Conservation (phyloP, 2,329 filamentous ascomycete species). For the Beauveria pseudobassiana region DNA sequence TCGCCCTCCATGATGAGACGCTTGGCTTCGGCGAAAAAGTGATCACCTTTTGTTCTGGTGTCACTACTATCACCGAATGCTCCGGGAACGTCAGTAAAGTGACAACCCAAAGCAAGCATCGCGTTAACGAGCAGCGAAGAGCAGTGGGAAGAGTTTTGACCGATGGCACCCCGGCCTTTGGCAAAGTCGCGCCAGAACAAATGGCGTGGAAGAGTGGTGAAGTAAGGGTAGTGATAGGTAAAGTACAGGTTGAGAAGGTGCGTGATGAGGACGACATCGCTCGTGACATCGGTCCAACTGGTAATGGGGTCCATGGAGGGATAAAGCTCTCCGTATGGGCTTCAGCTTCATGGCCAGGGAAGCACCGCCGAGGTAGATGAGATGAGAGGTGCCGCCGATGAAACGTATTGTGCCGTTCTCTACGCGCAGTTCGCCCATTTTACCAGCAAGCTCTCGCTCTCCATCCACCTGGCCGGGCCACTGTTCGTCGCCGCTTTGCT, state of each 20-base stretch:
- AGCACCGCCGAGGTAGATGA: slow-evolving; percentile 67
- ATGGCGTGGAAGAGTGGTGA: slow-evolving; percentile 79
- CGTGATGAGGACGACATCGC: slow-evolving; percentile 68
- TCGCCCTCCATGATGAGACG: slow-evolving; percentile 83
- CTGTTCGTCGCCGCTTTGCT: slow-evolving; percentile 33
- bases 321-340: slow-evolving; percentile 38
- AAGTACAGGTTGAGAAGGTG: slow-evolving; percentile 98
- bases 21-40: slow-evolving; percentile 94
- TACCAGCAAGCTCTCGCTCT: slow-evolving; percentile 79
- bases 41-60: slow-evolving; percentile 81
- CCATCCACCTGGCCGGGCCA: slow-evolving; percentile 38
- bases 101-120: slow-evolving; percentile 86
- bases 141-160: slow-evolving; percentile 64
- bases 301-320: slow-evolving; percentile 61
- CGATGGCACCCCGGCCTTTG: slow-evolving; percentile 53
- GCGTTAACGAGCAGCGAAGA: slow-evolving; percentile 86
- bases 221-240: slow-evolving; percentile 95
- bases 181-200: slow-evolving; percentile 83
- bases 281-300: slow-evolving; percentile 83
- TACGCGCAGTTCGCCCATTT: slow-evolving; percentile 84
- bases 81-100: slow-evolving; percentile 73
- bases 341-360: slow-evolving; percentile 29
- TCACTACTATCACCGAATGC: slow-evolving; percentile 67
- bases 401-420: slow-evolving; percentile 85
- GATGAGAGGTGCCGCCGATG: slow-evolving; percentile 87